Percentiles rank a stretch among this genome's conserved stretches.
These are phyloP conservation scores for Backusella liffmaniae DNA, from an alignment of 192 early-diverging fungal genomes.

Conservation along the genomic window DNA sequence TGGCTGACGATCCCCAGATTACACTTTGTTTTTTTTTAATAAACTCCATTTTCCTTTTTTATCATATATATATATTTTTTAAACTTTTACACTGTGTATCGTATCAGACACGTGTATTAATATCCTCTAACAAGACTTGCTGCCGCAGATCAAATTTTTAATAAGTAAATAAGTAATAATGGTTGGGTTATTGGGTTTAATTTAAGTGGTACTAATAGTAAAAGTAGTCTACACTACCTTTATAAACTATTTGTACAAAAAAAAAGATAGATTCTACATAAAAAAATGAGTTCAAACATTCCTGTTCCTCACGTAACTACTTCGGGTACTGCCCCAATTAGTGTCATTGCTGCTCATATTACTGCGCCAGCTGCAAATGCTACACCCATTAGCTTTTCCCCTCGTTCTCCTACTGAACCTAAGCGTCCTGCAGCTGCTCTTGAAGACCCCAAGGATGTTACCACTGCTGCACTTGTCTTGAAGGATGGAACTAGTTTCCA, in stretches of 20 bases:
- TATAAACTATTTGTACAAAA: neutral
- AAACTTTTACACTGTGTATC: slow-evolving; percentile 5
- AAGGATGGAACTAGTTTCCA: slow-evolving; percentile 83
- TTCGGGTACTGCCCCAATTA: neutral
- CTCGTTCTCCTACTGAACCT: slow-evolving; percentile 36
- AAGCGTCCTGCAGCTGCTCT: slow-evolving; percentile 29
- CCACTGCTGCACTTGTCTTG: slow-evolving; percentile 73
- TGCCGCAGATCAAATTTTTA: slow-evolving; percentile 8
- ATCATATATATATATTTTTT: neutral
- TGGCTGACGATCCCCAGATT: slow-evolving; percentile 21
- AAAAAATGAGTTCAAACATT: slow-evolving; percentile 12
- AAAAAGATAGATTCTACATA: neutral
- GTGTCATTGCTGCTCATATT: slow-evolving; percentile 15
- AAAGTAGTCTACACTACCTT: neutral
- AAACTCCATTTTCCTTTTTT: neutral
- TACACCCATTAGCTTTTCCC: slow-evolving; percentile 20
- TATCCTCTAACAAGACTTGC: neutral
- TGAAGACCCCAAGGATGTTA: slow-evolving; percentile 36
- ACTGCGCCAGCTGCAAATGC: slow-evolving; percentile 32
- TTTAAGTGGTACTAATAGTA: neutral
- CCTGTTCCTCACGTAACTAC: neutral
- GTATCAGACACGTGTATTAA: neutral
- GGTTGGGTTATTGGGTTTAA: neutral
- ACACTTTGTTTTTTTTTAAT: slow-evolving; percentile 14
- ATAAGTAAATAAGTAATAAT: neutral